Conservation (phyloP, 495 filamentous ascomycete species). For the Xylaria palmicola region DNA sequence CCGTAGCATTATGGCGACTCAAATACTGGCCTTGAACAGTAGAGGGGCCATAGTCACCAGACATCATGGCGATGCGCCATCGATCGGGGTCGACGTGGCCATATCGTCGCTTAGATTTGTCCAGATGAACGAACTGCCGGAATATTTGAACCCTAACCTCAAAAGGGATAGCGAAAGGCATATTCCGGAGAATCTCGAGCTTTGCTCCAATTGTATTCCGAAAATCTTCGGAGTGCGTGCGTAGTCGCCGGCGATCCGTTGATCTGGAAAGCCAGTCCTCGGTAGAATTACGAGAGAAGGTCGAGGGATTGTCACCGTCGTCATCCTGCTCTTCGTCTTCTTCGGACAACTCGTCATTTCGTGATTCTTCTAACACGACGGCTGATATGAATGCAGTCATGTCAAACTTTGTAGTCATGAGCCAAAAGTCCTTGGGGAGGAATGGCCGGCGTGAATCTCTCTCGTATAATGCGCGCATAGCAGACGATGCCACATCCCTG, state of each 20-base stretch:
- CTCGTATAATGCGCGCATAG: constrained; percentile 87
- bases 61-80: constrained; percentile 69
- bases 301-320: constrained; percentile 17
- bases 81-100: constrained; percentile 75
- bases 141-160: constrained; percentile 90
- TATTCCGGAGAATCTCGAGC: constrained; percentile 87
- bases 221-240: constrained; percentile 62
- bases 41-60: constrained; percentile 29
- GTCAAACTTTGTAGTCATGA: constrained; percentile 89
- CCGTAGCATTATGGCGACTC: constrained; percentile 74
- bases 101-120: constrained; percentile 73
- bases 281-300: constrained; percentile 22
- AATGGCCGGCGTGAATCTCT: constrained; percentile 89
- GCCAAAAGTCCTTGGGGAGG: constrained; percentile 79
- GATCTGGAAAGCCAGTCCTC: constrained; percentile 33
- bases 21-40: constrained; percentile 49
- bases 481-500: constrained; percentile 74
- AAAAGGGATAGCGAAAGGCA: constrained; percentile 97
- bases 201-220: constrained; percentile 77
- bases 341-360: constrained; percentile 42
- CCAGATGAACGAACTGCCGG: constrained; percentile 80
- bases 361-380: constrained; percentile 87
- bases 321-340: constrained; percentile 28
- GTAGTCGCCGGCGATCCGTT: constrained; percentile 52
- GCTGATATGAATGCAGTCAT: constrained; percentile 87